Evolutionary conservation across 2,329 filamentous ascomycete species (phyloP), one percentile per base, ranked within the genome.

Genomic region (Myrmaecium sp.): DNA sequence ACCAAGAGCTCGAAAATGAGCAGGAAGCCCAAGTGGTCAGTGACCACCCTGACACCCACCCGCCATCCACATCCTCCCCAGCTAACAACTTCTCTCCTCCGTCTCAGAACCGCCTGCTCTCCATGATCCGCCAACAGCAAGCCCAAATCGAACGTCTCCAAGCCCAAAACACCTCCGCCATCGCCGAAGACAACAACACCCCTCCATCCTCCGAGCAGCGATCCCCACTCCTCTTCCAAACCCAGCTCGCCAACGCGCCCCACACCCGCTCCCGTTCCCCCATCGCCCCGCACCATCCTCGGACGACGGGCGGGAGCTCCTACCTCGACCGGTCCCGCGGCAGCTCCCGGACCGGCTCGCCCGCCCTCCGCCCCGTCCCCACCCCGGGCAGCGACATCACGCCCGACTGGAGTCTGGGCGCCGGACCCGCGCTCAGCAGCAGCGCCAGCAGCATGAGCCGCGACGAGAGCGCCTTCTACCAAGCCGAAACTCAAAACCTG

Each of bases 401-500:
- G 27, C 64, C 62, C 17, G 73, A 81, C 27, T 69, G 64, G 55
- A 51, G 64, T 25, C 58, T 76, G 2, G 66, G 65, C n/a, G n/a
- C n/a, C n/a, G n/a, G n/a, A n/a, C n/a, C n/a, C n/a, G n/a, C n/a
- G n/a, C n/a, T n/a, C n/a, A 66, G 66, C 12, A 20, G 21, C 5
- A 41, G 50, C 2, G 41, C 42, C 0, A 37, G 34, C 5, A 19
- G 9, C 1, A 23, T 26, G 5, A 34, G 30, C 5, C 60, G 77
- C 11, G 78, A 83, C 40, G 78, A 84, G 46, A 73, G 66, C 35
- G 73, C 74, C 1, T 83, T 82, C 46, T 84, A 84, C 41, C 77
- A 83, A 47, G 78, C 78, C 4, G 79, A 86, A 52, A 81, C 77
- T 2, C 75, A 81, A 51, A 82, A 70, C 54, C 52, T 86, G 40